Base-by-base conservation (phyloP, 257 asterid species). In the Osmanthus fragrans region DNA sequence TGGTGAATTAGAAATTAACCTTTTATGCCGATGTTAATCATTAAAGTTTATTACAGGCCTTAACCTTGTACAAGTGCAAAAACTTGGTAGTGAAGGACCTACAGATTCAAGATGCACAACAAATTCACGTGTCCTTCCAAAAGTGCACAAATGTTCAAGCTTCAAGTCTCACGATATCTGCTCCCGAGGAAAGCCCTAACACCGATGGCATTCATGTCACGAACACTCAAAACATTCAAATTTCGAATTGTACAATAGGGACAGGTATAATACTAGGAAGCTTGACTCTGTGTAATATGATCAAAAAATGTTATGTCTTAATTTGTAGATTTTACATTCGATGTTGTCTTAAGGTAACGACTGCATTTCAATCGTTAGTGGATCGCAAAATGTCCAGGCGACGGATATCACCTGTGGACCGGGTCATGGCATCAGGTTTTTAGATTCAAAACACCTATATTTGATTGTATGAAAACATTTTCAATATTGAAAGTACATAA, bases 391-490 rank as follows among this genome's bases (percentile, higher is more conserved):
- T 37, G 86, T 94, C 68, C 74, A n/a, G 33, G 90, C 85, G 27
- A 77, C 83, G 0, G 77, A 73, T 19, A 84, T 94, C 58, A 87
- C 83, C 47, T 94, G 98, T 79, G 98, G 98, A 73, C 97, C 98
- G 0, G 98, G 98, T 15, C 98, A 94, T 84, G 98, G 98, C 67
- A 94, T 94, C 79, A 94, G 98, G 98, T 93, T 65, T 93, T 58
- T 58, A 10, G 13, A 63, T 37, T 67, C 37, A 63, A 68, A 71
- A 54, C 13, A 42, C 27, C 3, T 4, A 58, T 29, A 58, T 67
- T 73, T 56, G 29, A 21, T 21, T 4, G 42, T 25, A 27, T n/a
- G 3, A n/a, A 25, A 19, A 12, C 2, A 5, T 34, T 3, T 73
- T 58, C 3, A 49, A 12, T 49, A 4, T 56, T n/a, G 64, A 21